Evolutionary conservation across 805 yeast genomes (phyloP).

Genomic region (Ogataea populi-albae): DNA sequence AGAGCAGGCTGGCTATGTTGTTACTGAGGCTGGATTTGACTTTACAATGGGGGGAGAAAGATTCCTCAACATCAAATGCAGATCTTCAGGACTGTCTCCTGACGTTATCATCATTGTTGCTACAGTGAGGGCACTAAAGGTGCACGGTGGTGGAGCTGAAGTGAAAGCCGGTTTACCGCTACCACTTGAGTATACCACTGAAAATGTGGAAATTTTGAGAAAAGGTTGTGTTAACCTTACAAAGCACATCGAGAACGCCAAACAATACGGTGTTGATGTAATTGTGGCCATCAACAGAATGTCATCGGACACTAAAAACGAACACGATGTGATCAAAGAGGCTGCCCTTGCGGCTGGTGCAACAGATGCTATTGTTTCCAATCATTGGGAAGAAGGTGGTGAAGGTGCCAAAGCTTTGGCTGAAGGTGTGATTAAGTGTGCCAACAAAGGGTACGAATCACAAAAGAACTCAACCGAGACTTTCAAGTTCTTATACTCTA

Average conservation of each 20-base stretch:
- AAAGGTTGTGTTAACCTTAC: slow-evolving; percentile 84
- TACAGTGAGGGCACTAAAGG: slow-evolving; percentile 93
- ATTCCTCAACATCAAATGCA: slow-evolving; percentile 91
- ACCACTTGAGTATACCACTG: slow-evolving; percentile 76
- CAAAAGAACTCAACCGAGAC: slow-evolving; percentile 38
- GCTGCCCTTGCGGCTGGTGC: slow-evolving; percentile 93
- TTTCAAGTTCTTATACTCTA: slow-evolving; percentile 66
- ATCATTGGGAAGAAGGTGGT: slow-evolving; percentile 97
- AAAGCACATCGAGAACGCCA: slow-evolving; percentile 86
- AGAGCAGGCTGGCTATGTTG: slow-evolving; percentile 72
- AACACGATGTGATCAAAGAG: slow-evolving; percentile 72
- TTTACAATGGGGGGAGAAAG: slow-evolving; percentile 99
- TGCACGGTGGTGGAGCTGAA: slow-evolving; percentile 97
- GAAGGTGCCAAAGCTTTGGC: slow-evolving; percentile 84
- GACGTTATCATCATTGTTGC: slow-evolving; percentile 93
- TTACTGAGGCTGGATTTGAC: slow-evolving; percentile 98
- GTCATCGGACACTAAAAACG: slow-evolving; percentile 76
- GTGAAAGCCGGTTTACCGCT: slow-evolving; percentile 90
- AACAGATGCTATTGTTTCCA: slow-evolving; percentile 80
- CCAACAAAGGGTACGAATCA: slow-evolving; percentile 40
- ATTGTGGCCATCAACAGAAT: slow-evolving; percentile 92
- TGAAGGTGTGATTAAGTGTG: slow-evolving; percentile 73
- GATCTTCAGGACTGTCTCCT: slow-evolving; percentile 84
- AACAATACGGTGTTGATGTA: slow-evolving; percentile 83
- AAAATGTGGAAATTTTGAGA: slow-evolving; percentile 73